Conservation (phyloP, 805 yeast species). For the Metschnikowia continentalis region DNA sequence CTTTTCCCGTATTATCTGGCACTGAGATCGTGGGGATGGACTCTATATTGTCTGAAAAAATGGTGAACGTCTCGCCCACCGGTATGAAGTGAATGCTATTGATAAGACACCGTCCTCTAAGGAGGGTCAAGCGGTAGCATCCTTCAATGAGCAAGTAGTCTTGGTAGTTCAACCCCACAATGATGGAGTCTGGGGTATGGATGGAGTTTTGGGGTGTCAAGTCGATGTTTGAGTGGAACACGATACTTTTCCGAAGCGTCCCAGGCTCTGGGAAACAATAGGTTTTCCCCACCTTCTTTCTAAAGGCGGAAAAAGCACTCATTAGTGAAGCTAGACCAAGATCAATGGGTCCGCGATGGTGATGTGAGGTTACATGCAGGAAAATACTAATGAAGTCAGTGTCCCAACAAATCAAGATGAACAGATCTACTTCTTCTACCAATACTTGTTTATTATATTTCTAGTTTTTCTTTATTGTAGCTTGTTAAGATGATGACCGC, state of each 20-base stretch:
- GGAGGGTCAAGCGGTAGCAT: slow-evolving; percentile 39
- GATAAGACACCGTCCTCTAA: slow-evolving; percentile 44
- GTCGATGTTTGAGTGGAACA: slow-evolving; percentile 5
- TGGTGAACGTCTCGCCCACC: slow-evolving; percentile 22
- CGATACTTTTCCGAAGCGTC: slow-evolving; percentile 5
- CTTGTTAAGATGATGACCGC: no score
- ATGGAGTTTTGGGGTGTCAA: slow-evolving; percentile 11
- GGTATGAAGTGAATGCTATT: slow-evolving; percentile 34
- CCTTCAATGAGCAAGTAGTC: slow-evolving; percentile 47
- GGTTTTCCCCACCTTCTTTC: slow-evolving; percentile 4
- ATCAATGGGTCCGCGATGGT: neutral
- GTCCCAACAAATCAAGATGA: no score
- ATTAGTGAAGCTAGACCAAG: neutral
- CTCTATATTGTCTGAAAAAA: slow-evolving; percentile 33
- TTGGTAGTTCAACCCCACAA: slow-evolving; percentile 39
- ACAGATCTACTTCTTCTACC: no score
- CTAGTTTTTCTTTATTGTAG: no score
- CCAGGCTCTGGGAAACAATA: slow-evolving; percentile 11
- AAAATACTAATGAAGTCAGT: no score
- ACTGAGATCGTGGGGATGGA: slow-evolving; percentile 43
- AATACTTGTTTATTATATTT: no score
- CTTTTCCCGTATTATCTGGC: slow-evolving; percentile 29
- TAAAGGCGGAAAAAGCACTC: slow-evolving; percentile 19
- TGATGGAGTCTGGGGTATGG: slow-evolving; percentile 10
- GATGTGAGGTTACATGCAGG: neutral